These are phyloP conservation scores for Hyphopichia wangnamkhiaoensis DNA, from an alignment of 1,139 yeast genomes.

Conservation along the genomic window DNA sequence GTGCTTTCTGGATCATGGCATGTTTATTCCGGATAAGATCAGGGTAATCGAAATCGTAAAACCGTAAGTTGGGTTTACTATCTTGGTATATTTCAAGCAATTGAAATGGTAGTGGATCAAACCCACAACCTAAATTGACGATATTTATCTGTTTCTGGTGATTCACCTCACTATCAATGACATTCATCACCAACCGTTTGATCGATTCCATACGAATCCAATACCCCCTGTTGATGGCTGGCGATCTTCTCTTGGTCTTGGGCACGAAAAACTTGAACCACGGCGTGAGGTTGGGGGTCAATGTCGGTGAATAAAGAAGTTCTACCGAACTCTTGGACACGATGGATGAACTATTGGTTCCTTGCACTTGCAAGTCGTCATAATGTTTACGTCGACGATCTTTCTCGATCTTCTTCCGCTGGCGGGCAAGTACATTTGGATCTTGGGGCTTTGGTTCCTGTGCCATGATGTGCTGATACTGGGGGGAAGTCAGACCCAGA, in stretches of 20 bases:
- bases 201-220: conserved; percentile 82
- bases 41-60: conserved; percentile 77
- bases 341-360: conserved; percentile 81
- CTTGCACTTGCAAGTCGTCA: conserved; percentile 70
- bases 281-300: conserved; percentile 43
- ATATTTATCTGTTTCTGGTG: conserved; percentile 35
- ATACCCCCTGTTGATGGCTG: conserved; percentile 81
- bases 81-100: conserved; percentile 33
- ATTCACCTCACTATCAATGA: conserved; percentile 26
- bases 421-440: conserved; percentile 11
- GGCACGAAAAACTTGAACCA: conserved; percentile 71
- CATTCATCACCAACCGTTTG: conserved; percentile 49
- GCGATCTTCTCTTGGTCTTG: conserved; percentile 69
- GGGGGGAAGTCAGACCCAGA: no score
- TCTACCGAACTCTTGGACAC: conserved; percentile 84
- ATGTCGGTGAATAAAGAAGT: conserved; percentile 50
- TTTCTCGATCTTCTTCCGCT: conserved; percentile 47
- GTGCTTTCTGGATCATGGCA: conserved; percentile 48
- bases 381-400: conserved; percentile 48
- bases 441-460: background rate
- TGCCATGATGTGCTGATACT: no score
- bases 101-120: conserved; percentile 76
- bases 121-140: conserved; percentile 81
- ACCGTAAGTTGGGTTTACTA: conserved; percentile 33
- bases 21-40: conserved; percentile 60